Evolutionary conservation across 2,329 filamentous ascomycete genomes (phyloP).

Genomic region (Laburnicola sp.): DNA sequence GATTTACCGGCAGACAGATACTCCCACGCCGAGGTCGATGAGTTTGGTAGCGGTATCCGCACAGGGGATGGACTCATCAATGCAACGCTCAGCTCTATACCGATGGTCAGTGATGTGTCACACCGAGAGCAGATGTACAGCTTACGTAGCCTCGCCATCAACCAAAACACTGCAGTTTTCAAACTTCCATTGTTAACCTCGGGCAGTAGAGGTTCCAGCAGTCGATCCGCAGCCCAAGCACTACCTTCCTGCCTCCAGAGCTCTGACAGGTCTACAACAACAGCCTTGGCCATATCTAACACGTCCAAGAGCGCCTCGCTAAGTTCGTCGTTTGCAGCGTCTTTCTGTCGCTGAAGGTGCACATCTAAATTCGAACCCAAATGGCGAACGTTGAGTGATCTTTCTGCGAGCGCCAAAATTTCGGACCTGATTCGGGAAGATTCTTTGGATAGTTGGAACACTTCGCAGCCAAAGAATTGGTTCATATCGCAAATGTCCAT

Average conservation of each 20-base stretch:
- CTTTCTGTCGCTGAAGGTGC: slow-evolving; percentile 12
- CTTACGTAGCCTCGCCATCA: slow-evolving; percentile 25
- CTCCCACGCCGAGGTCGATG: slow-evolving; percentile 5
- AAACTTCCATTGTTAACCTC: slow-evolving; percentile 5
- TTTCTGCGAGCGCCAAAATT: slow-evolving; percentile 56
- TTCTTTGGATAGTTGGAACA: slow-evolving; percentile 54
- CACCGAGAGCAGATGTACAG: not conserved
- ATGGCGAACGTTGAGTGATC: slow-evolving; percentile 37
- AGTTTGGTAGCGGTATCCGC: slow-evolving; percentile 16
- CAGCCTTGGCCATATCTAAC: slow-evolving; percentile 7
- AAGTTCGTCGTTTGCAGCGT: slow-evolving; percentile 21
- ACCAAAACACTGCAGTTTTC: slow-evolving; percentile 19
- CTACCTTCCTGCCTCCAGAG: slow-evolving; percentile 16
- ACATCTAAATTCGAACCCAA: slow-evolving; percentile 56
- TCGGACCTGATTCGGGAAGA: slow-evolving; percentile 53
- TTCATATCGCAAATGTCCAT: slow-evolving; percentile 61
- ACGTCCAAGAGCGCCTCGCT: slow-evolving; percentile 6
- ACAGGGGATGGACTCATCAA: slow-evolving; percentile 13
- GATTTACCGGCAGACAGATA: not conserved
- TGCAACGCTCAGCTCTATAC: slow-evolving; percentile 23
- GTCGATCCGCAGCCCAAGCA: not conserved
- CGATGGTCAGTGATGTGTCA: slow-evolving; percentile 11
- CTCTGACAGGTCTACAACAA: slow-evolving; percentile 9
- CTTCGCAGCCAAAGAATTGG: slow-evolving; percentile 56
- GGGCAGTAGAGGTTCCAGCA: slow-evolving; percentile 12